Evolutionary conservation across 2,329 filamentous ascomycete species (phyloP).

Genomic region (Xylaria sp.): DNA sequence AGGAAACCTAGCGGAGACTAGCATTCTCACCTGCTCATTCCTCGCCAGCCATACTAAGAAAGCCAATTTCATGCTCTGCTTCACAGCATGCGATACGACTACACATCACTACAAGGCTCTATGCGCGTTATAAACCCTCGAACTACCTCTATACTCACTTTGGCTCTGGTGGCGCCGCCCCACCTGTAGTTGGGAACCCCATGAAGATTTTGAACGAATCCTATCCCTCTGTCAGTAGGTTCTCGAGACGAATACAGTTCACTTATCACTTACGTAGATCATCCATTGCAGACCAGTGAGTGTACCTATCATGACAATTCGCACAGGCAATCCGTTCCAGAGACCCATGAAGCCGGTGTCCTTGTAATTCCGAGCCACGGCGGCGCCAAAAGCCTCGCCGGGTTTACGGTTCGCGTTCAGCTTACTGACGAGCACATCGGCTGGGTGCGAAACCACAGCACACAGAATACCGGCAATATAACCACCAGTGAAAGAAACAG

Average conservation of each 20-base stretch:
- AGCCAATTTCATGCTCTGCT: constrained; percentile 8
- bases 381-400: constrained; percentile 81
- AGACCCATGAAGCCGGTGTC: constrained; percentile 89
- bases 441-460: constrained; percentile 81
- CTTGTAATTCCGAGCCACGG: constrained; percentile 82
- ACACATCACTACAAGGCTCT: neutral
- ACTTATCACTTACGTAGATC: constrained; percentile 74
- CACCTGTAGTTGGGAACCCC: constrained; percentile 85
- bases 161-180: constrained; percentile 66
- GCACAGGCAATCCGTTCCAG: constrained; percentile 88
- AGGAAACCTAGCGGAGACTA: neutral
- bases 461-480: constrained; percentile 91
- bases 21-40: neutral
- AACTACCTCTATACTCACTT: constrained; percentile 45
- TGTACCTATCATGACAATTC: constrained; percentile 89
- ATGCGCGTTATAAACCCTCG: neutral
- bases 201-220: constrained; percentile 93
- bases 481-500: constrained; percentile 83
- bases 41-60: constrained; percentile 5
- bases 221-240: constrained; percentile 50
- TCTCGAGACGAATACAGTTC: constrained; percentile 33
- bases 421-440: constrained; percentile 93
- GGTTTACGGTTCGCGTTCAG: constrained; percentile 81
- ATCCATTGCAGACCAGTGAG: constrained; percentile 90
- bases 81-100: neutral